These are phyloP conservation scores for Ceratorhiza oryzae-sativae DNA, from an alignment of 1,284 basidiomycete genomes.

Conservation along the genomic window DNA sequence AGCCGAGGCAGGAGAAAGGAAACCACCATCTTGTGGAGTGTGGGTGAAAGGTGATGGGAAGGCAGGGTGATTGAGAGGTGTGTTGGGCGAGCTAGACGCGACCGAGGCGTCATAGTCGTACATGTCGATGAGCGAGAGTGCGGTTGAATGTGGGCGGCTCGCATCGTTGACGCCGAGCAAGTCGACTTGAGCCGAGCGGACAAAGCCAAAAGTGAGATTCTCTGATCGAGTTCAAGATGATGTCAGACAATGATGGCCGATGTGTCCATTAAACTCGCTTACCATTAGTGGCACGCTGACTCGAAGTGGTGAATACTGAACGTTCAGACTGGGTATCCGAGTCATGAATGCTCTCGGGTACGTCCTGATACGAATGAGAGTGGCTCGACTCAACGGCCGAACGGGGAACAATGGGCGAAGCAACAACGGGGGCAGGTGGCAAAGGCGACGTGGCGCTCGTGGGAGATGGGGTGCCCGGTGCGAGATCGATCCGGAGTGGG, in stretches of 20 bases:
- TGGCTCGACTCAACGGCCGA: not conserved
- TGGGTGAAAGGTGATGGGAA: not conserved
- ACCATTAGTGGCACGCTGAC: conserved; percentile 28
- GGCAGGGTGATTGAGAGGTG: conserved; percentile 9
- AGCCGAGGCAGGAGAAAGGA: conserved; percentile 3
- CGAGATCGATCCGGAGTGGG: conserved; percentile 30
- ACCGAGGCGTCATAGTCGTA: conserved; percentile 30
- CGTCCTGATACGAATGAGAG: conserved; percentile 7
- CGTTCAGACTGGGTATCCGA: conserved; percentile 33
- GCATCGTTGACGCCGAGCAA: conserved; percentile 6
- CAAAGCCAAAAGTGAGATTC: conserved; percentile 31
- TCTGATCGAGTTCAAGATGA: not conserved
- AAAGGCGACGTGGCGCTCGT: not conserved
- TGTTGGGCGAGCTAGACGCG: conserved; percentile 28
- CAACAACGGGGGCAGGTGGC: not conserved
- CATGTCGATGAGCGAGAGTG: conserved; percentile 36
- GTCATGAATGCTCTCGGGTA: conserved; percentile 36
- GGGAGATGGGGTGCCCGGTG: conserved; percentile 32
- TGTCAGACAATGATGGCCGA: not conserved
- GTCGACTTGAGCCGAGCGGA: conserved; percentile 26
- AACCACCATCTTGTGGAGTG: not conserved
- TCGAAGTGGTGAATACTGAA: conserved; percentile 19
- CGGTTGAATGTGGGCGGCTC: conserved; percentile 12
- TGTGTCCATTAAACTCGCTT: not conserved
- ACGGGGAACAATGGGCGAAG: not conserved